Percentiles rank a stretch among this genome's conserved stretches.
These are phyloP conservation scores for Tephrocybe rancida DNA, from an alignment of 768 basidiomycete genomes.

Conservation along the genomic window DNA sequence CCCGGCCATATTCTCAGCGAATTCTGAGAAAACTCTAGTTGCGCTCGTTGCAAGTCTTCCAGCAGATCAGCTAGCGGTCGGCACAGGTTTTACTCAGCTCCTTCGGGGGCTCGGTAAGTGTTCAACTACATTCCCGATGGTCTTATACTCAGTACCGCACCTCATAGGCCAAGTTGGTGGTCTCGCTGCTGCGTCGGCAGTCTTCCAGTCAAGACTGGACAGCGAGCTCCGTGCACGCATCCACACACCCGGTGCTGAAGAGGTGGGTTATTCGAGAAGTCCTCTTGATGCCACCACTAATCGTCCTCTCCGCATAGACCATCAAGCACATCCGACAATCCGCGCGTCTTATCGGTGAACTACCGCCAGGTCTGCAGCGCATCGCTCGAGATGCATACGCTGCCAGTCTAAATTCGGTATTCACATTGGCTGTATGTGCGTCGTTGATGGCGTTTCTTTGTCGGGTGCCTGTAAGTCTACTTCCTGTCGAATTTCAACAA, in stretches of 20 bases:
- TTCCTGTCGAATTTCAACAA: constrained; percentile 1
- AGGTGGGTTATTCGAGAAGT: constrained; percentile 30
- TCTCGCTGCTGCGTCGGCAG: constrained; percentile 57
- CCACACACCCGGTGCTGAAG: constrained; percentile 40
- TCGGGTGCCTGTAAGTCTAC: constrained; percentile 47
- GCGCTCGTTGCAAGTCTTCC: constrained; percentile 59
- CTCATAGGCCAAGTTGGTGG: constrained; percentile 58
- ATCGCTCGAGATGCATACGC: constrained; percentile 59
- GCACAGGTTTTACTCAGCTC: constrained; percentile 60
- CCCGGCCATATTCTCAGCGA: no score
- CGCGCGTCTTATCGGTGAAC: constrained; percentile 43
- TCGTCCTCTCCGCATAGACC: constrained; percentile 31
- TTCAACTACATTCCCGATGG: no score
- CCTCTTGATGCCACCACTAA: background rate
- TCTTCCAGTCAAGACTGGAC: constrained; percentile 58
- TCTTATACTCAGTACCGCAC: no score
- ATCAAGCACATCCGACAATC: constrained; percentile 58
- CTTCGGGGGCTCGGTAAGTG: constrained; percentile 58
- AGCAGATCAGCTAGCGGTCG: constrained; percentile 55
- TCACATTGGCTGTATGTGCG: constrained; percentile 51
- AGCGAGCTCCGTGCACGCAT: constrained; percentile 48
- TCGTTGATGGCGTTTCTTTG: constrained; percentile 52
- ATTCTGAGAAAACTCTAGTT: constrained; percentile 33
- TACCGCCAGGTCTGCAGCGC: constrained; percentile 49
- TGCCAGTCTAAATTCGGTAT: constrained; percentile 51